Evolutionary conservation across 768 basidiomycete genomes (phyloP).

Genomic region (Dentipellis sp.): DNA sequence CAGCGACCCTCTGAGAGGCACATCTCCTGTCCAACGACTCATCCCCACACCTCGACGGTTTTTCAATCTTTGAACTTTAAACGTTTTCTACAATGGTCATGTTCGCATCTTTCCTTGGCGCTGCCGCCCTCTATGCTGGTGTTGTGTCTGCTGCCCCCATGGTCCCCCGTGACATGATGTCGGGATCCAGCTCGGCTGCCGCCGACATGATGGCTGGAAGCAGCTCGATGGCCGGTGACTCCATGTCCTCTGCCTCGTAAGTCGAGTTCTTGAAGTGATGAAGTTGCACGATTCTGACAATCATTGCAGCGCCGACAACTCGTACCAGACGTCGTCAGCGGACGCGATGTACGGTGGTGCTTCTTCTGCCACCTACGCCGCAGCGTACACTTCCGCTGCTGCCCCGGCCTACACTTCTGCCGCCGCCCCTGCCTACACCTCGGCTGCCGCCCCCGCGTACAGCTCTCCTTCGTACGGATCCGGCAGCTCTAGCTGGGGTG

Average conservation of each 20-base stretch:
- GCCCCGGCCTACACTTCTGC: background rate
- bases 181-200: too few species aligned
- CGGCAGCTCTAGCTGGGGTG: conserved; percentile 48
- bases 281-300: too few species aligned
- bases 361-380: background rate
- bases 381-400: background rate
- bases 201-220: background rate
- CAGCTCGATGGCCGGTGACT: background rate
- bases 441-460: conserved; percentile 11
- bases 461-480: conserved; percentile 46
- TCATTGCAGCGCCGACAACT: too few species aligned
- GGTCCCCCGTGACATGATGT: conserved; percentile 29
- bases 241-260: background rate
- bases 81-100: conserved; percentile 46
- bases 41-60: conserved; percentile 40
- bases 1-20: conserved; percentile 56
- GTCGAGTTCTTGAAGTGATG: too few species aligned
- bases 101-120: conserved; percentile 44
- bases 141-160: conserved; percentile 40
- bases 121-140: conserved; percentile 43
- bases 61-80: conserved; percentile 21
- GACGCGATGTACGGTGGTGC: background rate
- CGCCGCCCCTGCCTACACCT: background rate
- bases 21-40: conserved; percentile 31
- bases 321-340: background rate